These are phyloP conservation scores for Pugionium cornutum DNA, from an alignment of 345 rosid species.

Conservation along the genomic window DNA sequence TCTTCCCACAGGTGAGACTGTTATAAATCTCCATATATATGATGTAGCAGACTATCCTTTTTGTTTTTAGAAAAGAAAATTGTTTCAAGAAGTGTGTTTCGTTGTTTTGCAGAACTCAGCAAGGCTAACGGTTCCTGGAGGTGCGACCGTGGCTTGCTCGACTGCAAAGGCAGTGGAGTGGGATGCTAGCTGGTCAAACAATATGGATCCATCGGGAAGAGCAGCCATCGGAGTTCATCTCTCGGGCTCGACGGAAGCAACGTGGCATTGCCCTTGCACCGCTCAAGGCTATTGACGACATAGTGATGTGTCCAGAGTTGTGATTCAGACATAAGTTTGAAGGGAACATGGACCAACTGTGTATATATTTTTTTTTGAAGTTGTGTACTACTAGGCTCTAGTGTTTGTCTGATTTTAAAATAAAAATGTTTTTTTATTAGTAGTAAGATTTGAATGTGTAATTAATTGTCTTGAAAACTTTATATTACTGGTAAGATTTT, in stretches of 20 bases:
- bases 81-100: background rate
- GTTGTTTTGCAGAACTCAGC: slow-evolving; percentile 67
- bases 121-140: slow-evolving; percentile 81
- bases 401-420: slow-evolving; percentile 21
- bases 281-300: slow-evolving; percentile 42
- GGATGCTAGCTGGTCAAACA: slow-evolving; percentile 81
- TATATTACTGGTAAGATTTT: slow-evolving; percentile 4
- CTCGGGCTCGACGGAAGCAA: slow-evolving; percentile 53
- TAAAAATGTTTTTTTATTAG: background rate
- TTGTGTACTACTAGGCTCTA: slow-evolving; percentile 7
- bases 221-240: slow-evolving; percentile 90
- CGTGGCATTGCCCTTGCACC: slow-evolving; percentile 34
- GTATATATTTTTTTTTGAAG: background rate
- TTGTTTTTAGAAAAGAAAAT: background rate
- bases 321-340: slow-evolving; percentile 49
- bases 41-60: background rate
- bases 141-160: slow-evolving; percentile 89
- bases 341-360: background rate
- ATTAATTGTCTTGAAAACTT: slow-evolving; percentile 1
- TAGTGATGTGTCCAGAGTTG: slow-evolving; percentile 53
- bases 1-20: slow-evolving; percentile 68
- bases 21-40: background rate
- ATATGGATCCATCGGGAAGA: slow-evolving; percentile 95
- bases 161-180: slow-evolving; percentile 87
- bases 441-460: slow-evolving; percentile 5